phyloP scores from a whole-genome alignment of 306 rosid genomes.

The Cucumis sativus region Cucumber_9930_V3 NC_026660.2:26693501-26694000 shows the following conservation, averaged over 20 bases:
- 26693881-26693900: no score
- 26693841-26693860: no score
- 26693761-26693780: neutral
- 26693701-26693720: neutral
- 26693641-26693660: neutral
- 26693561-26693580: neutral
- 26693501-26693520: neutral
- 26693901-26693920: no score
- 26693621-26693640: neutral
- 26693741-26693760: neutral
- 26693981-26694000: no score
- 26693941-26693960: no score
- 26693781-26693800: neutral
- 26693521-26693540: neutral
- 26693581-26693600: neutral
- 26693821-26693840: no score
- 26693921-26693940: no score
- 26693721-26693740: slow-evolving; percentile 7
- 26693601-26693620: neutral
- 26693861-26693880: no score
- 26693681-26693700: slow-evolving; percentile 3
- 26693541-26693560: neutral
- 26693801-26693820: no score
- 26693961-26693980: no score
- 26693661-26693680: neutral